phyloP scores from a whole-genome alignment of 2,329 filamentous ascomycete species.

The Fusarium verticillioides region DNA sequence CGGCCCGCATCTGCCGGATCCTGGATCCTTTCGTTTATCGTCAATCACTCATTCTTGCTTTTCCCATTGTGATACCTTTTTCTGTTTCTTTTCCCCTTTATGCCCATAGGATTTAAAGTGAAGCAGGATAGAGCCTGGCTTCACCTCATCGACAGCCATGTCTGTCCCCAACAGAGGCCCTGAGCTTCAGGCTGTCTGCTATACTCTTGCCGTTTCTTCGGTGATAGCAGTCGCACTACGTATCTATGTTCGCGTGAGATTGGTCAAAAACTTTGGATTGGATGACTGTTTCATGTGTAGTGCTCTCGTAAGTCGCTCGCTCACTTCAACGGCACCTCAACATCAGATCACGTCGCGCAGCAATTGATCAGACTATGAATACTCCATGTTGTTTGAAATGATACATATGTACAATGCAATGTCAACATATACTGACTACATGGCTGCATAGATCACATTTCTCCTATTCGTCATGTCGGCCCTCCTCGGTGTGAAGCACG shows the following conservation, averaged over 20 bases:
- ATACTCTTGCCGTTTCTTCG: slow-evolving; percentile 44
- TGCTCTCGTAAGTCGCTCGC: slow-evolving; percentile 45
- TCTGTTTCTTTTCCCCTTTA: background rate
- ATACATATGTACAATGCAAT: background rate
- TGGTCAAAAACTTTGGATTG: slow-evolving; percentile 53
- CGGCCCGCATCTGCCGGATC: slow-evolving; percentile 30
- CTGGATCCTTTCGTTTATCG: slow-evolving; percentile 26
- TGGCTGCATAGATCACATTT: slow-evolving; percentile 47
- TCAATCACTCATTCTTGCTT: slow-evolving; percentile 7
- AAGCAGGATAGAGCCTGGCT: background rate
- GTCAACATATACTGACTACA: background rate
- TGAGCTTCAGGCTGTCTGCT: slow-evolving; percentile 49
- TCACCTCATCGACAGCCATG: slow-evolving; percentile 30
- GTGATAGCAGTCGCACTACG: slow-evolving; percentile 46
- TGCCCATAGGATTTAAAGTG: background rate
- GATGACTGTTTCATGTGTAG: slow-evolving; percentile 55
- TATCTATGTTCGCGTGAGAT: slow-evolving; percentile 48
- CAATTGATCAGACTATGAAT: background rate
- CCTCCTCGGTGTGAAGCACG: slow-evolving; percentile 51
- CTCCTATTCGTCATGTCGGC: slow-evolving; percentile 50
- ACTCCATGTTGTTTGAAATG: background rate
- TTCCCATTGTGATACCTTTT: background rate
- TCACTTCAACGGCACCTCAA: background rate
- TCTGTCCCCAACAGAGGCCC: slow-evolving; percentile 48
- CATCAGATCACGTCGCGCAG: background rate